Evolutionary conservation across 768 basidiomycete genomes (phyloP), one percentile per base, ranked within the genome.

Genomic region (Termitomyces bulborhizus): DNA sequence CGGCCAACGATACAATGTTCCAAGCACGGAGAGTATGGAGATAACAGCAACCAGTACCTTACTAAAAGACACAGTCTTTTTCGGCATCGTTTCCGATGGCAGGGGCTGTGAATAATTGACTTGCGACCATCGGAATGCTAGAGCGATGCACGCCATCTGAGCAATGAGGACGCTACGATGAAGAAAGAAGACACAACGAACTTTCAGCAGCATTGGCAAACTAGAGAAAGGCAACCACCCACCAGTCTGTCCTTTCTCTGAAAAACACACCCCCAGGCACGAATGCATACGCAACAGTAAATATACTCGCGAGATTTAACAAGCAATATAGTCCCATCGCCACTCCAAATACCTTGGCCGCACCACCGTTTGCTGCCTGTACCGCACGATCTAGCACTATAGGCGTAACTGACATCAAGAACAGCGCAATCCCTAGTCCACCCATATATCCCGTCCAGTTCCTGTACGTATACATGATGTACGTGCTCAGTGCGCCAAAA

Each of bases 281-380:
- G 61, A 93, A 95, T 1, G 92, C 91, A 70, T 95, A 93, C 0
- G 92, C 92, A 52, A 90, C 90, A 0, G 91, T 93, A 73, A 90
- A 89, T 15, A 89, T 82, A 54, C 83, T 85, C 29, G 84, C 78
- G 24, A 93, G 76, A 49, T 80, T 78, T 45, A 90, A 72, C 34
- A 91, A 43, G 51, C 81, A 76, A 51, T 84, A 85, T 2, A 85
- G 70, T 21, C 83, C 65, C 72, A 87, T 79, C 15, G 83, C 83
- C 1, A 70, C 69, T 44, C 79, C 81, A 59, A 79, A 80, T 4
- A 80, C 81, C 60, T 71, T 75, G 12, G 73, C 79, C 1, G 76
- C 73, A 29, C 73, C 69, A 1, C 69, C 70, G 32, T 73, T 68
- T 1, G 69, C 70, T 6, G 67, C 65, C 3, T 66, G 63, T 0